Conservation (phyloP, 768 basidiomycete species). For the Cyathus striatus region DNA sequence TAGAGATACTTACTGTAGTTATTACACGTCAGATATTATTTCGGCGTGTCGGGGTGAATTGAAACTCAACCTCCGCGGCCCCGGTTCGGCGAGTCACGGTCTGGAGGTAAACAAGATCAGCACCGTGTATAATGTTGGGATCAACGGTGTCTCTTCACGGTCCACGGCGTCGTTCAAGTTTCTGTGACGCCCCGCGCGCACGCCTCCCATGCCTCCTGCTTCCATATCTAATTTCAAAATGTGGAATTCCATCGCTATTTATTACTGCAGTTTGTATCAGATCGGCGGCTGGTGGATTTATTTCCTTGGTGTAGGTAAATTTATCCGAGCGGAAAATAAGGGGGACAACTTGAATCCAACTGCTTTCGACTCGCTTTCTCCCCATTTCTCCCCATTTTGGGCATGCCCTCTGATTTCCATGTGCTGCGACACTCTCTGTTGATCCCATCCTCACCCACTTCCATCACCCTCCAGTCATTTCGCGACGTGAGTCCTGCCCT, state of each 20-base stretch:
- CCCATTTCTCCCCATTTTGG: slow-evolving; percentile 9
- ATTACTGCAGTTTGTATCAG: slow-evolving; percentile 9
- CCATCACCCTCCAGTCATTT: slow-evolving; percentile 9
- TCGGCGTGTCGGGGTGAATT: no score
- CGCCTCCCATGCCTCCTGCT: slow-evolving; percentile 3
- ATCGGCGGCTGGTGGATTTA: slow-evolving; percentile 25
- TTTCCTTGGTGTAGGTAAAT: slow-evolving; percentile 17
- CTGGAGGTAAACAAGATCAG: no score
- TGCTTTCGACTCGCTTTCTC: neutral
- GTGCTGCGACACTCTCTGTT: slow-evolving; percentile 15
- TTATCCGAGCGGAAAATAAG: slow-evolving; percentile 19
- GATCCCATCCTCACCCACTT: slow-evolving; percentile 7
- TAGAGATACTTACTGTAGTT: no score
- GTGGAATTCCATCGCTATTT: neutral
- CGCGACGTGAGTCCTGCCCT: slow-evolving; percentile 20
- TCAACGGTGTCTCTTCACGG: neutral
- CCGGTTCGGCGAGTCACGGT: neutral
- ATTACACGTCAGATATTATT: no score
- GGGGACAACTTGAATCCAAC: slow-evolving; percentile 9
- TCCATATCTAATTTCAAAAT: no score
- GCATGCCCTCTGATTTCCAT: slow-evolving; percentile 16
- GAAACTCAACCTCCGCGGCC: slow-evolving; percentile 15
- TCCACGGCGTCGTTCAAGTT: neutral
- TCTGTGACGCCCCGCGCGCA: neutral
- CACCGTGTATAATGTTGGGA: no score